phyloP scores from a whole-genome alignment of 345 rosid genomes.

The Rhodamnia argentea region DNA sequence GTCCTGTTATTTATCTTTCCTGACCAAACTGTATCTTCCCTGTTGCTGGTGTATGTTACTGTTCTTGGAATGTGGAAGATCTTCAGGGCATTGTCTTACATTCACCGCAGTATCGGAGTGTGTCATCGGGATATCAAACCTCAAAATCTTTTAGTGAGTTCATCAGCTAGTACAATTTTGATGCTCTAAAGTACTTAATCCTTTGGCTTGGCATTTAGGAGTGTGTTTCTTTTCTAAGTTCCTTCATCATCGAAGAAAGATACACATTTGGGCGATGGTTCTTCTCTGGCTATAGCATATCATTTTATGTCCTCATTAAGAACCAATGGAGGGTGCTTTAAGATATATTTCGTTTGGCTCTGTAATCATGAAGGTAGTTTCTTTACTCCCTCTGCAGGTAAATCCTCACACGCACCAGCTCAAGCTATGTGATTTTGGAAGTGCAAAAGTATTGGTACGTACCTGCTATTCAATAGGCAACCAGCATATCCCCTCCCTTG shows the following conservation, averaged over 20 bases:
- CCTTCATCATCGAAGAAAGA: background rate
- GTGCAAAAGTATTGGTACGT: constrained; percentile 17
- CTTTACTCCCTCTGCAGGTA: background rate
- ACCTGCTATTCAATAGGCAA: background rate
- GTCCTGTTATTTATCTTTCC: background rate
- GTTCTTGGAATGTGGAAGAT: background rate
- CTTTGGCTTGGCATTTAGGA: background rate
- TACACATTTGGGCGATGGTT: background rate
- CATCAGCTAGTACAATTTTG: background rate
- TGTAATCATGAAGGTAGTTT: background rate
- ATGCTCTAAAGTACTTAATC: background rate
- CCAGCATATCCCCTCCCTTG: background rate
- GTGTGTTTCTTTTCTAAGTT: background rate
- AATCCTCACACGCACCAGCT: constrained; percentile 21
- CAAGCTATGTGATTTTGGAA: constrained; percentile 17
- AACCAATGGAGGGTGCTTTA: background rate
- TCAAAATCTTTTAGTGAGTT: constrained; percentile 13
- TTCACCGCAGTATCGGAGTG: constrained; percentile 11
- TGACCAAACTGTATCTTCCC: background rate
- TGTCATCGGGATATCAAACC: constrained; percentile 17
- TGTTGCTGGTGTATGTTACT: background rate
- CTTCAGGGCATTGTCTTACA: constrained; percentile 5
- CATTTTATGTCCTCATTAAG: background rate
- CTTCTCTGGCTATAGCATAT: background rate
- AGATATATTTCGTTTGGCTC: background rate